These are phyloP conservation scores for Talaromyces funiculosus DNA, from an alignment of 2,329 filamentous ascomycete genomes.

Conservation along the genomic window DNA sequence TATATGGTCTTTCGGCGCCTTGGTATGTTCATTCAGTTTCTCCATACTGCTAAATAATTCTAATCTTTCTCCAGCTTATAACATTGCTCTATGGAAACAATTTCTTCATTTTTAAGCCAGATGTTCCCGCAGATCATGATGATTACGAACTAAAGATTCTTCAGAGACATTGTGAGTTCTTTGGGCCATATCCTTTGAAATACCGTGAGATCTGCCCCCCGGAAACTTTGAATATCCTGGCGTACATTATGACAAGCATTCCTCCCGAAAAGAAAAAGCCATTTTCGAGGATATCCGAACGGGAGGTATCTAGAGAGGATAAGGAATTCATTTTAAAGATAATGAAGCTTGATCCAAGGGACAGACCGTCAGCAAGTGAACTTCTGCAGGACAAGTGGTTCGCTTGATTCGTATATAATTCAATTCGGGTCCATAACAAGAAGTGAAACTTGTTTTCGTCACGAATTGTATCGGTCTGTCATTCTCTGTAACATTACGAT, in stretches of 20 bases:
- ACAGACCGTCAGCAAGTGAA: constrained; percentile 35
- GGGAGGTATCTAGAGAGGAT: constrained; percentile 24
- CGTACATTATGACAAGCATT: constrained; percentile 12
- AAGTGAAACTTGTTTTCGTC: no score
- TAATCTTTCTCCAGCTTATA: constrained; percentile 14
- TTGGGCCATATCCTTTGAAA: constrained; percentile 22
- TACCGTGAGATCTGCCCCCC: constrained; percentile 15
- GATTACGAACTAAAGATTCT: constrained; percentile 19
- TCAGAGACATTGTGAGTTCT: constrained; percentile 15
- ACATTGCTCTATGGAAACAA: constrained; percentile 17
- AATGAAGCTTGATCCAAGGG: constrained; percentile 42
- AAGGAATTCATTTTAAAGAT: constrained; percentile 29
- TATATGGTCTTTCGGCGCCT: constrained; percentile 18
- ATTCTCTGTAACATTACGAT: no score
- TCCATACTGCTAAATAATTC: background rate
- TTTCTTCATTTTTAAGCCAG: constrained; percentile 18
- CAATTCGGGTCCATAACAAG: no score
- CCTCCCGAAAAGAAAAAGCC: constrained; percentile 20
- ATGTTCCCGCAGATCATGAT: constrained; percentile 15
- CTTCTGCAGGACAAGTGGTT: constrained; percentile 38
- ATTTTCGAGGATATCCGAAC: constrained; percentile 19
- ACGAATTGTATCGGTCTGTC: no score
- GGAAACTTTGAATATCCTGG: constrained; percentile 10
- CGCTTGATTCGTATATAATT: constrained; percentile 21
- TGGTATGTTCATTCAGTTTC: constrained; percentile 11